Evolutionary conservation across 768 basidiomycete genomes (phyloP).

Genomic region (Sarcodon sp.): DNA sequence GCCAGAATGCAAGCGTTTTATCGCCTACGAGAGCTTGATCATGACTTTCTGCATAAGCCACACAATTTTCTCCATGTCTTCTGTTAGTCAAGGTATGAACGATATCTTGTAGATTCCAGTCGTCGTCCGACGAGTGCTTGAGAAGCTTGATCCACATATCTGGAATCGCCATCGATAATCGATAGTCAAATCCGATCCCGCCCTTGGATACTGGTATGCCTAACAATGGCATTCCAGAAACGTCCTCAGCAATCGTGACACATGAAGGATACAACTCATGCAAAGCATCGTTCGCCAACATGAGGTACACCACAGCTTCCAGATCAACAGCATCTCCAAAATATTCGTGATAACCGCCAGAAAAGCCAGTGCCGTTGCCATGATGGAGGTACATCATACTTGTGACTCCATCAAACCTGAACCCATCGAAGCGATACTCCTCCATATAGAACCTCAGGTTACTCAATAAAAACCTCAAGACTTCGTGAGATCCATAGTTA

Average conservation of each 20-base stretch:
- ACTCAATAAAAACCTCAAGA: constrained; percentile 86
- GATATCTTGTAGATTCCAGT: constrained; percentile 84
- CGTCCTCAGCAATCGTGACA: constrained; percentile 96
- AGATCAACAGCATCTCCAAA: constrained; percentile 78
- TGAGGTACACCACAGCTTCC: constrained; percentile 89
- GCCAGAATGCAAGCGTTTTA: constrained; percentile 97
- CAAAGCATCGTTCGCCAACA: constrained; percentile 92
- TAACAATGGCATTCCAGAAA: constrained; percentile 97
- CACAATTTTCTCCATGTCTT: constrained; percentile 78
- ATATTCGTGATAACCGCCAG: constrained; percentile 97
- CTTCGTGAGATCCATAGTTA: constrained; percentile 94
- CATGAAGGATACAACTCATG: constrained; percentile 68
- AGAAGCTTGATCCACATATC: constrained; percentile 99
- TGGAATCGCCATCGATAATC: constrained; percentile 95
- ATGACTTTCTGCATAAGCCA: constrained; percentile 92
- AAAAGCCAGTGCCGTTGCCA: constrained; percentile 96
- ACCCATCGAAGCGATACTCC: constrained; percentile 92
- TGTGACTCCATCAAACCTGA: constrained; percentile 97
- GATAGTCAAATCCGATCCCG: constrained; percentile 96
- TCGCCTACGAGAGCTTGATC: constrained; percentile 98
- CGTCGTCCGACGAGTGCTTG: constrained; percentile 79
- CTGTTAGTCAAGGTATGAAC: constrained; percentile 86
- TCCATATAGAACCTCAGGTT: constrained; percentile 95
- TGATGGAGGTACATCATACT: constrained; percentile 99
- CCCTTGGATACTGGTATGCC: constrained; percentile 68